Conservation (phyloP, 805 yeast genomes). For the Schwanniomyces occidentalis region DNA sequence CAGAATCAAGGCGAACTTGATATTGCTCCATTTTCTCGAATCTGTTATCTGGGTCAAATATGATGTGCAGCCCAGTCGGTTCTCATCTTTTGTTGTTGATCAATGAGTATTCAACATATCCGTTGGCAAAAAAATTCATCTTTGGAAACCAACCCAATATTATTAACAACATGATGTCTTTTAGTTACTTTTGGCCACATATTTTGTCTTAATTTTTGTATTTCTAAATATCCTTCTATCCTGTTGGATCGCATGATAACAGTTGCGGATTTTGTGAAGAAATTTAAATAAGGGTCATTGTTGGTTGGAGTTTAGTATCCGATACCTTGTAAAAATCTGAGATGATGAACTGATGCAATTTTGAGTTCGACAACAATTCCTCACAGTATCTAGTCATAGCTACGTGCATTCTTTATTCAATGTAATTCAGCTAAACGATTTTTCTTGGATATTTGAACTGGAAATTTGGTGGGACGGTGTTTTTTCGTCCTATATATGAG, state of each 20-base stretch:
- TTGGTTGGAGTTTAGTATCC: slow-evolving; percentile 9
- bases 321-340: slow-evolving; percentile 11
- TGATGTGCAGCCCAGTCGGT: slow-evolving; percentile 11
- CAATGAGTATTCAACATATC: slow-evolving; percentile 12
- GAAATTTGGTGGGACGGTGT: too few relatives aligned
- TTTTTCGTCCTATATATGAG: too few relatives aligned
- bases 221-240: slow-evolving; percentile 8
- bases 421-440: too few relatives aligned
- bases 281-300: slow-evolving; percentile 10
- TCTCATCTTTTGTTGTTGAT: slow-evolving; percentile 8
- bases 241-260: slow-evolving; percentile 9
- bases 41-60: slow-evolving; percentile 5
- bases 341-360: neutral
- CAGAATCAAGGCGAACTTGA: slow-evolving; percentile 12
- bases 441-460: too few relatives aligned
- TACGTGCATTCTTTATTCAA: too few relatives aligned
- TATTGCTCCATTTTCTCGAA: slow-evolving; percentile 10
- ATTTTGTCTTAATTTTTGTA: slow-evolving; percentile 9
- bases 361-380: neutral
- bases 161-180: slow-evolving; percentile 12
- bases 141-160: slow-evolving; percentile 7
- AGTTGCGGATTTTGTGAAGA: slow-evolving; percentile 8
- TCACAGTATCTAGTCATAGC: too few relatives aligned
- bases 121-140: slow-evolving; percentile 9
- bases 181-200: slow-evolving; percentile 13